phyloP scores from a whole-genome alignment of 2,329 filamentous ascomycete species.

The Colletotrichum shisoi region DNA sequence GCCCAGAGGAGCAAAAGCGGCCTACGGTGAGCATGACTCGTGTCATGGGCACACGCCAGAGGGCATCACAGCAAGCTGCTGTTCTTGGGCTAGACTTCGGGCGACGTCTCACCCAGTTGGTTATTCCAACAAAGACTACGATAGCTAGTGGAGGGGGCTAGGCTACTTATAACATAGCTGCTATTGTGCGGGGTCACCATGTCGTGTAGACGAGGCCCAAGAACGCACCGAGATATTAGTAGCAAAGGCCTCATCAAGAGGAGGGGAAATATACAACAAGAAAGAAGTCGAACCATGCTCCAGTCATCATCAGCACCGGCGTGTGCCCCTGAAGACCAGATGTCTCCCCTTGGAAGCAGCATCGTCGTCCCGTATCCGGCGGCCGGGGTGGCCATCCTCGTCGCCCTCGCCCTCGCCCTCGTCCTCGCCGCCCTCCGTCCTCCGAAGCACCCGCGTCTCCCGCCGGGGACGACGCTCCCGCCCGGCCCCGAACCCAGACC shows the following conservation, averaged over 20 bases:
- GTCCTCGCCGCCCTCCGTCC: constrained; percentile 8
- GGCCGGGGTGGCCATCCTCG: constrained; percentile 14
- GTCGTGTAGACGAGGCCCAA: no score
- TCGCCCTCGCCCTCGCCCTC: constrained; percentile 18
- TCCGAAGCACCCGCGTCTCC: constrained; percentile 9
- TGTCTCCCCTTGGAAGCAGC: neutral
- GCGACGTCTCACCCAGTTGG: constrained; percentile 5
- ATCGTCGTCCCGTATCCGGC: constrained; percentile 23
- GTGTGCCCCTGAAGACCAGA: neutral
- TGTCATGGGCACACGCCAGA: neutral
- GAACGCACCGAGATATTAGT: neutral
- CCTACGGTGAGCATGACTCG: constrained; percentile 7
- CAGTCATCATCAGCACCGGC: neutral
- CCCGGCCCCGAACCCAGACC: constrained; percentile 33
- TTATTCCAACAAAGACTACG: neutral
- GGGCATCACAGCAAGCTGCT: neutral
- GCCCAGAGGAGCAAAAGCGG: neutral
- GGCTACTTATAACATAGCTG: neutral
- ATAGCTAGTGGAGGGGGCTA: no score
- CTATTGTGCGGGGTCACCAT: constrained; percentile 15
- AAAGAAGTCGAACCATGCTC: constrained; percentile 6
- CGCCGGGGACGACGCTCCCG: constrained; percentile 30
- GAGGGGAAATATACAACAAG: neutral
- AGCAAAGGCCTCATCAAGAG: neutral
- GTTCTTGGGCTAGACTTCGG: neutral